phyloP scores from a whole-genome alignment of 2,329 filamentous ascomycete species.

The Fusarium piperis region DNA sequence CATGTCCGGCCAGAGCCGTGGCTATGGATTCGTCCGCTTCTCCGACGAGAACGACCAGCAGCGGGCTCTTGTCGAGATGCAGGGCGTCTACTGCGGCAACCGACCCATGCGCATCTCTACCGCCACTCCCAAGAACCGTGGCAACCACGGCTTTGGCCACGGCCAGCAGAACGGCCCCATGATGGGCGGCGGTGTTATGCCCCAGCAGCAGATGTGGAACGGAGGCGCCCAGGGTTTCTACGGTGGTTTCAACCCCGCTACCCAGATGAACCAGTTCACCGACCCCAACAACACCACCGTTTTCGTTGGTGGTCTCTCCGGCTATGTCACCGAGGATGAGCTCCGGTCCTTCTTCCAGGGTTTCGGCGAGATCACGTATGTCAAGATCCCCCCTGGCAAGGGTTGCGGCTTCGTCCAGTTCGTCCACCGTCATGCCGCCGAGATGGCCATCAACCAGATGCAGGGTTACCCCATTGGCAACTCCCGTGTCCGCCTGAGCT shows the following conservation, averaged over 20 bases:
- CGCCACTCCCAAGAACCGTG: slow-evolving; percentile 91
- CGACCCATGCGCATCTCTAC: slow-evolving; percentile 98
- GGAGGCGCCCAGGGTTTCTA: slow-evolving; percentile 45
- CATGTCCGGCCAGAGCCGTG: slow-evolving; percentile 95
- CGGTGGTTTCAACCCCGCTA: slow-evolving; percentile 59
- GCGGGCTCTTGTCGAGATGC: slow-evolving; percentile 95
- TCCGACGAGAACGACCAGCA: slow-evolving; percentile 96
- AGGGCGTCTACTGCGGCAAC: slow-evolving; percentile 98
- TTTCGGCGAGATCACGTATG: slow-evolving; percentile 99
- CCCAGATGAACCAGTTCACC: slow-evolving; percentile 97
- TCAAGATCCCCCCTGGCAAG: slow-evolving; percentile 99
- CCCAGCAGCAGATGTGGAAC: slow-evolving; percentile 56
- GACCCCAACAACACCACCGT: slow-evolving; percentile 99
- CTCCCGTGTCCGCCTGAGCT: slow-evolving; percentile 95
- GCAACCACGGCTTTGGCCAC: slow-evolving; percentile 53
- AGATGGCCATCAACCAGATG: slow-evolving; percentile 99
- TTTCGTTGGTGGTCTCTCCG: slow-evolving; percentile 95
- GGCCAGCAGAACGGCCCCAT: slow-evolving; percentile 58
- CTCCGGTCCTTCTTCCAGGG: slow-evolving; percentile 99
- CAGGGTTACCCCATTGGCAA: slow-evolving; percentile 99
- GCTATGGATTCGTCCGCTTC: slow-evolving; percentile 98
- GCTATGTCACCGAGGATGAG: slow-evolving; percentile 98
- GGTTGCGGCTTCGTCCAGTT: slow-evolving; percentile 99
- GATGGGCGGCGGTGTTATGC: slow-evolving; percentile 54
- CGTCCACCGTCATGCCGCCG: slow-evolving; percentile 96